Percentiles rank a stretch among this genome's conserved stretches.
phyloP scores from a whole-genome alignment of 108 stramenopile species.

The Chaetoceros tenuissimus region DNA sequence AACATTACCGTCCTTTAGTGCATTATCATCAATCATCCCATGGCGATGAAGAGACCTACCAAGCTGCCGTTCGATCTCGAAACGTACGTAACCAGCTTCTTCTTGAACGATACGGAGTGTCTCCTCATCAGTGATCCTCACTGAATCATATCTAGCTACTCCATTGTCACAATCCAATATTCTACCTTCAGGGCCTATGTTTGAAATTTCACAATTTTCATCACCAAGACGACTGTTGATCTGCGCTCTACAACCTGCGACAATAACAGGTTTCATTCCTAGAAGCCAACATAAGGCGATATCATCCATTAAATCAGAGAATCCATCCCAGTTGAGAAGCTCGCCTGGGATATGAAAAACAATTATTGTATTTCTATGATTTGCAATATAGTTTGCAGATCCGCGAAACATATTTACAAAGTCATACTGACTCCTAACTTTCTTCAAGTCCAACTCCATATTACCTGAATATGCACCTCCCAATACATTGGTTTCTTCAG shows the following conservation, averaged over 20 bases:
- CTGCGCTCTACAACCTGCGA: constrained; percentile 66
- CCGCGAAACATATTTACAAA: constrained; percentile 93
- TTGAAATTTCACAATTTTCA: background rate
- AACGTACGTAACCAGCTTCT: constrained; percentile 91
- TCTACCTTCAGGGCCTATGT: constrained; percentile 11
- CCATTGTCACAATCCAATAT: constrained; percentile 16
- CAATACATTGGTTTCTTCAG: background rate
- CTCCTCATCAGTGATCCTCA: constrained; percentile 77
- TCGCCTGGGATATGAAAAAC: constrained; percentile 92
- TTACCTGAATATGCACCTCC: background rate
- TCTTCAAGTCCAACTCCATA: background rate
- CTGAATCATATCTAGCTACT: constrained; percentile 38
- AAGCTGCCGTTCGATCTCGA: constrained; percentile 89
- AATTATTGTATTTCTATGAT: constrained; percentile 80
- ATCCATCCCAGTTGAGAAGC: constrained; percentile 43
- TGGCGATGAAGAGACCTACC: constrained; percentile 65
- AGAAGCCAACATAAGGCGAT: constrained; percentile 86
- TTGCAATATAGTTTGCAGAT: constrained; percentile 91
- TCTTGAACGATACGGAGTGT: constrained; percentile 83
- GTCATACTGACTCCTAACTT: constrained; percentile 2
- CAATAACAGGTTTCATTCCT: constrained; percentile 76
- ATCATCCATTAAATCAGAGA: constrained; percentile 85
- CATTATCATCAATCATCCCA: constrained; percentile 22
- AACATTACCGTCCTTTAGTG: constrained; percentile 58
- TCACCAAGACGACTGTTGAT: constrained; percentile 50